Percentiles rank a stretch among this genome's conserved stretches.
Conservation (phyloP, 805 yeast genomes). For the Starmerella apis region DNA sequence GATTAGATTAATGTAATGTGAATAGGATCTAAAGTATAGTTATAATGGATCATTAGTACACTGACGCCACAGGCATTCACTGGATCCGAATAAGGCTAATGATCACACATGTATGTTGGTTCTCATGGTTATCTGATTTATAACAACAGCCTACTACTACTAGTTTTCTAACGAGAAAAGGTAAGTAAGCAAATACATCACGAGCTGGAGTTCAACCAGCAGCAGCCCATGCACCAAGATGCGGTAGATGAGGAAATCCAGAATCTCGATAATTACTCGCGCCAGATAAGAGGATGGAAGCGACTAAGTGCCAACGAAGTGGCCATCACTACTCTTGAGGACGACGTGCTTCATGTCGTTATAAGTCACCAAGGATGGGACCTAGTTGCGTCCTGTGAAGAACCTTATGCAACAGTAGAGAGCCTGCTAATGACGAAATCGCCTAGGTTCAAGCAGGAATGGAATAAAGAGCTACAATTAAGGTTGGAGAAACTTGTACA, state of each 20-base stretch:
- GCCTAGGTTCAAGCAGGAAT: constrained; percentile 22
- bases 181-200: not conserved
- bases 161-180: not conserved
- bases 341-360: constrained; percentile 1
- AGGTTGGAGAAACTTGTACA: constrained; percentile 4
- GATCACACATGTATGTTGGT: no score
- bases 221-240: constrained; percentile 7
- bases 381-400: not conserved
- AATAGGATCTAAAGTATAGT: no score
- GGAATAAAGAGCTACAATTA: constrained; percentile 20
- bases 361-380: constrained; percentile 23
- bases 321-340: constrained; percentile 22
- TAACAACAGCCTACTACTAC: no score
- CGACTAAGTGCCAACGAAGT: constrained; percentile 1
- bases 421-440: constrained; percentile 27
- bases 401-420: constrained; percentile 29
- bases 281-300: constrained; percentile 5
- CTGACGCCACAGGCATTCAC: no score
- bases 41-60: no score
- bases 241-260: constrained; percentile 19
- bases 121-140: no score
- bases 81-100: no score
- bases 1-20: no score
- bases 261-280: constrained; percentile 7
- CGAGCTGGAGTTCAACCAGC: not conserved